These are phyloP conservation scores for Cladosporium sp. DNA, from an alignment of 2,329 filamentous ascomycete species.

Conservation along the genomic window DNA sequence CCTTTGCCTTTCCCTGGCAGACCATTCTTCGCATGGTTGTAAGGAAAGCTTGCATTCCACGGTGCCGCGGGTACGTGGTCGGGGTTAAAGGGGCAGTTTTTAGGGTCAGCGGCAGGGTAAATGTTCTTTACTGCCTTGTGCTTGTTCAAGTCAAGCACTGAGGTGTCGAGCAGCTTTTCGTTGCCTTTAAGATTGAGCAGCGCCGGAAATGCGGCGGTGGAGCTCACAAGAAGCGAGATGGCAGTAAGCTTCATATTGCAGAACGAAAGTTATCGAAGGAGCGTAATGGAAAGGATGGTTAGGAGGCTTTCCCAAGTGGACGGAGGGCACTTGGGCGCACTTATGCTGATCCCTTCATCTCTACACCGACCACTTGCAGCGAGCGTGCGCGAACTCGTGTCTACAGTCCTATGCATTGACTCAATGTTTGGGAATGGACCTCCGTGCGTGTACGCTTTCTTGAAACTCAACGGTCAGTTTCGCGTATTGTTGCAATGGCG, in stretches of 20 bases:
- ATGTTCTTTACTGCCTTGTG: neutral
- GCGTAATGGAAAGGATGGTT: neutral
- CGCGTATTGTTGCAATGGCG: too few species aligned
- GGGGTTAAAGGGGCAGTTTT: slow-evolving; percentile 32
- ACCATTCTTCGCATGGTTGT: slow-evolving; percentile 37
- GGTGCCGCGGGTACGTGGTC: slow-evolving; percentile 32
- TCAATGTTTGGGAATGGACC: too few species aligned
- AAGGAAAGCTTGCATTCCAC: slow-evolving; percentile 30
- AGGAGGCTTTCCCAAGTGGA: too few species aligned
- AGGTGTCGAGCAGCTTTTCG: slow-evolving; percentile 7
- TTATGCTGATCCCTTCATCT: too few species aligned
- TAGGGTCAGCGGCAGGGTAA: slow-evolving; percentile 14
- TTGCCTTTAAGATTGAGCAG: slow-evolving; percentile 12
- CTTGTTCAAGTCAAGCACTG: neutral
- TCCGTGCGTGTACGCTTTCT: too few species aligned
- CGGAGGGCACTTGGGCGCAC: too few species aligned
- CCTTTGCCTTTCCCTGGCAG: slow-evolving; percentile 34
- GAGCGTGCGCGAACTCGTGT: too few species aligned
- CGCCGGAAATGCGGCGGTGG: slow-evolving; percentile 8
- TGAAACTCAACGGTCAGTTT: too few species aligned
- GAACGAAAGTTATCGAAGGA: neutral
- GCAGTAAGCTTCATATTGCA: slow-evolving; percentile 3
- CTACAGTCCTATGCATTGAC: too few species aligned
- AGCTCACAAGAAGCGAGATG: slow-evolving; percentile 3
- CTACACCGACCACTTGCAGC: too few species aligned